Percentiles rank a stretch among this genome's conserved stretches.
These are phyloP conservation scores for Avena insularis DNA, from an alignment of 176 grass and related monocot species.

Conservation along the genomic window DNA sequence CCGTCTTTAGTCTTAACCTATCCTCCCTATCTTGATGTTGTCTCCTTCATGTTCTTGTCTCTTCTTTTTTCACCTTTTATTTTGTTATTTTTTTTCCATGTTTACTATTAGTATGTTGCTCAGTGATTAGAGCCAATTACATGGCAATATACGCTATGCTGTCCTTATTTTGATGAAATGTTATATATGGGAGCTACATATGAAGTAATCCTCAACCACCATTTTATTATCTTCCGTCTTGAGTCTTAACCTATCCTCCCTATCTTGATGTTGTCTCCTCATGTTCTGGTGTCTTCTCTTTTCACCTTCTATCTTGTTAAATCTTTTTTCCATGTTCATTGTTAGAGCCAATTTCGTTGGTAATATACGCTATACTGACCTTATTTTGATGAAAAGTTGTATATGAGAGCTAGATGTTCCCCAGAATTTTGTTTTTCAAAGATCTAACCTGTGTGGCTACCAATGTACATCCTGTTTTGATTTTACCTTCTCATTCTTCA, in stretches of 20 bases:
- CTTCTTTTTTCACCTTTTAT: background rate
- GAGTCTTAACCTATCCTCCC: background rate
- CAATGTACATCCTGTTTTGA: background rate
- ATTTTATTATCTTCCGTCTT: background rate
- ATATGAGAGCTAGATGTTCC: slow-evolving; percentile 46
- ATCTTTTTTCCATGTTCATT: background rate
- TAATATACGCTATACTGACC: slow-evolving; percentile 55
- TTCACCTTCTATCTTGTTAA: background rate
- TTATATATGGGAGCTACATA: slow-evolving; percentile 43
- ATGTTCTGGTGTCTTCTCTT: background rate
- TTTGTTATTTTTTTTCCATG: background rate
- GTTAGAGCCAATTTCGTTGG: slow-evolving; percentile 48
- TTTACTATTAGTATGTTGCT: slow-evolving; percentile 25
- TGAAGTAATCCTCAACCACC: background rate
- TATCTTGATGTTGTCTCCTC: slow-evolving; percentile 14
- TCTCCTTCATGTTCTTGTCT: background rate
- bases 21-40: slow-evolving; percentile 4
- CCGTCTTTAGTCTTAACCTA: background rate
- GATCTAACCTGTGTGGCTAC: background rate
- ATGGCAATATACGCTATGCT: slow-evolving; percentile 62
- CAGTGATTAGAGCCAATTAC: slow-evolving; percentile 50
- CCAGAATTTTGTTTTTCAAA: background rate
- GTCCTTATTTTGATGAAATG: slow-evolving; percentile 37
- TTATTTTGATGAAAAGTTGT: slow-evolving; percentile 35
- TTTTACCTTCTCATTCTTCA: background rate